Percentiles rank a stretch among this genome's conserved stretches.
These are phyloP conservation scores for Cyclostephanos tholiformis DNA, from an alignment of 108 stramenopile species.

Conservation along the genomic window DNA sequence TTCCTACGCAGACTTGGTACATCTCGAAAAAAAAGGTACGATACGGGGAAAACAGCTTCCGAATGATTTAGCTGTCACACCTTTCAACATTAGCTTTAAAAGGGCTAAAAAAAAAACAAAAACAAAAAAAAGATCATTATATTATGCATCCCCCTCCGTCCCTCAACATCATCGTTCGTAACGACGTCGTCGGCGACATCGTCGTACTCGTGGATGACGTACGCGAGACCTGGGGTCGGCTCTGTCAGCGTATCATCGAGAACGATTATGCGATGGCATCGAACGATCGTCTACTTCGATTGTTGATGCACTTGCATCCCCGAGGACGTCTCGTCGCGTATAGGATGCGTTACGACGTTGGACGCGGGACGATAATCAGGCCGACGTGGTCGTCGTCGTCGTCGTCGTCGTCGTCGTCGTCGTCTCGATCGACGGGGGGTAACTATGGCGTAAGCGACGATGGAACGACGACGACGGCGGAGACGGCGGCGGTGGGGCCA, in stretches of 20 bases:
- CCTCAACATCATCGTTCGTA: not conserved
- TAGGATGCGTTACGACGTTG: slow-evolving; percentile 7
- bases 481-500: no score
- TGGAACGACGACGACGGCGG: no score
- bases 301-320: slow-evolving; percentile 1
- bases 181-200: not conserved
- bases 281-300: not conserved
- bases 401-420: not conserved
- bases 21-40: no score
- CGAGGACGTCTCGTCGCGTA: not conserved
- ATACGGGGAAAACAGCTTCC: no score
- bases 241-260: not conserved
- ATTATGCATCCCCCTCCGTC: not conserved
- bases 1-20: no score
- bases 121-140: not conserved
- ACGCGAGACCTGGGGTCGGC: slow-evolving; percentile 1
- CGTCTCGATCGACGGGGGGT: not conserved
- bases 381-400: slow-evolving; percentile 3
- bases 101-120: no score
- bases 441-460: no score
- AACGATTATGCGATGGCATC: no score
- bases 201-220: not conserved
- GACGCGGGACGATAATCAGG: not conserved
- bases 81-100: no score
- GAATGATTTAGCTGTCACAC: no score